Evolutionary conservation across 169 alveolate species (phyloP).

Genomic region (Eimeria tenella): DNA sequence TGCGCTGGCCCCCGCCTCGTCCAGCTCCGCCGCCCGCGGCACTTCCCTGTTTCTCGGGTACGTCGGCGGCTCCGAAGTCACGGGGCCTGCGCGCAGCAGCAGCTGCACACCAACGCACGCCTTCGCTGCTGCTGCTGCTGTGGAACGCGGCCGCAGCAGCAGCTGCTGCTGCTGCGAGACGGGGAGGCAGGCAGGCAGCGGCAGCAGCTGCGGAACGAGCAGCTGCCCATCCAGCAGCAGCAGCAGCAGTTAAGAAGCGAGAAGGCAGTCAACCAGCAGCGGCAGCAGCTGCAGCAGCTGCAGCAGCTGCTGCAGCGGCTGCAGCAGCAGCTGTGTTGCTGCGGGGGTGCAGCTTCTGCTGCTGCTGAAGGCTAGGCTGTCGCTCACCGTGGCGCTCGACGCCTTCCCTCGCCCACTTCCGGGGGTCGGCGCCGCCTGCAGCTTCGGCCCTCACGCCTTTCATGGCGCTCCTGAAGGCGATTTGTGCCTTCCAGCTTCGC

Average conservation of each 20-base stretch:
- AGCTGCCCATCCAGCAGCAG: background rate
- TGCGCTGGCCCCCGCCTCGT: constrained; percentile 28
- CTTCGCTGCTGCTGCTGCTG: background rate
- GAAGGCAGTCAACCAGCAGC: background rate
- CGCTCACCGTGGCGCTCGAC: constrained; percentile 70
- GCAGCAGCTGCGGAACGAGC: background rate
- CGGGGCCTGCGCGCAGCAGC: constrained; percentile 49
- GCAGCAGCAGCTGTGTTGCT: background rate
- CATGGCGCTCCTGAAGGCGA: background rate
- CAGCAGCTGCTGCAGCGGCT: background rate
- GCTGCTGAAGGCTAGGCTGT: background rate
- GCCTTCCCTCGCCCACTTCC: constrained; percentile 76
- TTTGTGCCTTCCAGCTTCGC: no score
- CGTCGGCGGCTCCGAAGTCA: constrained; percentile 59
- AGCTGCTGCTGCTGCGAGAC: background rate
- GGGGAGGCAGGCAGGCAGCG: background rate
- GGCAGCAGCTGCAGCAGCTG: background rate
- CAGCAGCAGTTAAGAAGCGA: background rate
- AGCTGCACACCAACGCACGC: background rate
- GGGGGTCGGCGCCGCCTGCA: constrained; percentile 57
- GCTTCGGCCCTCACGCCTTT: constrained; percentile 71
- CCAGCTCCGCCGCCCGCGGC: constrained; percentile 52
- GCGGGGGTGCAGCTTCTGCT: background rate
- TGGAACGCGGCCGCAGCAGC: background rate
- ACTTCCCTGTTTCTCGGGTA: constrained; percentile 62